Evolutionary conservation across 768 basidiomycete genomes (phyloP).

Genomic region (Paxillus rubicundulus): DNA sequence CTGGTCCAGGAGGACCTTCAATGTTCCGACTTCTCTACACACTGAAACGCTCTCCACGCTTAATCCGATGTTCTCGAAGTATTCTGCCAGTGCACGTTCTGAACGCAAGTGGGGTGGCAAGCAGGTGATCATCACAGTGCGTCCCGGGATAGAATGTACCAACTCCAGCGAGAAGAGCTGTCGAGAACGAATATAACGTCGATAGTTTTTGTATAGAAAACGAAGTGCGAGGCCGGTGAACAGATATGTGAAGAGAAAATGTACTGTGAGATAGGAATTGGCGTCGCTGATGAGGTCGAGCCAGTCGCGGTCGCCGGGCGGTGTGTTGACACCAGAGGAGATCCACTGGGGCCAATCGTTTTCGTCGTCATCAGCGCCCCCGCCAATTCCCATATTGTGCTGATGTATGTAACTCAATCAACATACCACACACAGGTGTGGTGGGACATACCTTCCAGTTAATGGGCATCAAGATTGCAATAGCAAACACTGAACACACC

Average conservation of each 20-base stretch:
- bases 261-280: constrained; percentile 83
- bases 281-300: constrained; percentile 88
- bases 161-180: constrained; percentile 94
- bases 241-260: constrained; percentile 91
- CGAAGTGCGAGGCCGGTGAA: constrained; percentile 86
- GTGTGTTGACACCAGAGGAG: constrained; percentile 18
- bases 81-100: constrained; percentile 84
- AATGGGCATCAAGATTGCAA: constrained; percentile 88
- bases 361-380: constrained; percentile 39
- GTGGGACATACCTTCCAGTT: constrained; percentile 75
- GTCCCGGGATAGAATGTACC: constrained; percentile 90
- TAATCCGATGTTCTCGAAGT: constrained; percentile 87
- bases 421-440: not conserved
- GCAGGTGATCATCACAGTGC: constrained; percentile 85
- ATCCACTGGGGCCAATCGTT: constrained; percentile 46
- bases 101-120: constrained; percentile 83
- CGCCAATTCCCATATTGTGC: constrained; percentile 74
- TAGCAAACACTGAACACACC: constrained; percentile 77
- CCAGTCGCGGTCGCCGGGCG: constrained; percentile 56
- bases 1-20: constrained; percentile 71
- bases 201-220: constrained; percentile 87
- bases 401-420: constrained; percentile 24
- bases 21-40: constrained; percentile 73
- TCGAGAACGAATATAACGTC: constrained; percentile 82
- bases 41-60: constrained; percentile 91